Percentiles rank a stretch among this genome's conserved stretches.
phyloP scores from a whole-genome alignment of 805 yeast species.

The Starmerella scarabaei region DNA sequence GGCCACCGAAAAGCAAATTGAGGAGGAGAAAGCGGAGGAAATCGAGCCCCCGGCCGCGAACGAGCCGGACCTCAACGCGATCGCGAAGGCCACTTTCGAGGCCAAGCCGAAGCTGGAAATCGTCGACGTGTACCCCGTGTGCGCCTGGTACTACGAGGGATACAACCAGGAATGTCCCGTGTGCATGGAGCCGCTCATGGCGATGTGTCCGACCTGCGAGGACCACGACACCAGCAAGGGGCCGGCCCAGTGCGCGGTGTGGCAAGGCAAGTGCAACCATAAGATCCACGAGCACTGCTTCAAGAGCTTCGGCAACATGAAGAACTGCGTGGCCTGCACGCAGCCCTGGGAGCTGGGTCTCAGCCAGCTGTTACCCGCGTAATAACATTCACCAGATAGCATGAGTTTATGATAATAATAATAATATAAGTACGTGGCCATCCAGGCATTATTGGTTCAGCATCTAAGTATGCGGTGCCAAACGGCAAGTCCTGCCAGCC shows the following conservation, averaged over 20 bases:
- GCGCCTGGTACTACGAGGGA: slow-evolving; percentile 5
- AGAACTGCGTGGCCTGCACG: slow-evolving; percentile 9
- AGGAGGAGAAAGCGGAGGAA: not conserved
- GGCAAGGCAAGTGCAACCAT: slow-evolving; percentile 10
- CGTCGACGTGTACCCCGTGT: slow-evolving; percentile 1
- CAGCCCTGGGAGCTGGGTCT: slow-evolving; percentile 12
- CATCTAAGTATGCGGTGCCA: too few species aligned
- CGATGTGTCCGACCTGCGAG: slow-evolving; percentile 8
- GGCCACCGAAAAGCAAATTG: not conserved
- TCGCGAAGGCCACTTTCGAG: not conserved
- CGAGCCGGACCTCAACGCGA: not conserved
- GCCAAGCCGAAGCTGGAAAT: not conserved
- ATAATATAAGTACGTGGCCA: too few species aligned
- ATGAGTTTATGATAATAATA: too few species aligned
- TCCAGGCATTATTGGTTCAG: too few species aligned
- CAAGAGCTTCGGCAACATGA: not conserved
- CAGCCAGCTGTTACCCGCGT: too few species aligned
- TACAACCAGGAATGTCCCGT: slow-evolving; percentile 6
- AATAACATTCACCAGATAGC: too few species aligned
- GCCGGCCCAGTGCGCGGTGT: slow-evolving; percentile 1
- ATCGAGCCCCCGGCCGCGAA: not conserved
- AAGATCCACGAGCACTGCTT: slow-evolving; percentile 11
- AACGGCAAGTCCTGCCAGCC: too few species aligned
- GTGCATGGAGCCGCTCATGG: slow-evolving; percentile 12
- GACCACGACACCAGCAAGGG: not conserved